Percentiles rank a stretch among this genome's conserved stretches.
Conservation (phyloP, 2,329 filamentous ascomycete genomes). For the Xylariaceae sp. region DNA sequence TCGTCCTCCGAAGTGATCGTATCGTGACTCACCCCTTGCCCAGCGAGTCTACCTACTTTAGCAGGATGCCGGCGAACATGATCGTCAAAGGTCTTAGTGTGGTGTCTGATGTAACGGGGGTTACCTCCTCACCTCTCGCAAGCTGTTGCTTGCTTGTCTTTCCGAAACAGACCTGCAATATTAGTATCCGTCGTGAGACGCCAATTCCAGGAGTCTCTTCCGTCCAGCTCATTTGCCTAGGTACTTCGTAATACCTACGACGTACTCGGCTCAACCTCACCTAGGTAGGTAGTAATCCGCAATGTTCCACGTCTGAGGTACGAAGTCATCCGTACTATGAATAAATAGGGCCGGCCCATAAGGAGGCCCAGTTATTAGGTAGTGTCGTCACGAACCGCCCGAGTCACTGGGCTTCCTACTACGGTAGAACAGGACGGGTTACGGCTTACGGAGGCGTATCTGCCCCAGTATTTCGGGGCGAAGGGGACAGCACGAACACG, state of each 20-base stretch:
- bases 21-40: constrained; percentile 7
- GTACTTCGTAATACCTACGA: no score
- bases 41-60: background rate
- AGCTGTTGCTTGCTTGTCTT: background rate
- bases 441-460: constrained; percentile 5
- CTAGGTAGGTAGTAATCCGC: background rate
- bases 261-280: constrained; percentile 2
- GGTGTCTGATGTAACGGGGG: constrained; percentile 2
- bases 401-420: constrained; percentile 16
- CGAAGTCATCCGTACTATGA: no score
- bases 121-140: constrained; percentile 3
- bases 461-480: constrained; percentile 18
- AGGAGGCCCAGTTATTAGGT: background rate
- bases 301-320: no score
- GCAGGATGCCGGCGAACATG: constrained; percentile 1
- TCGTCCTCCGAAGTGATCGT: constrained; percentile 5
- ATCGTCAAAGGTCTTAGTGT: background rate
- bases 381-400: background rate
- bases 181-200: background rate
- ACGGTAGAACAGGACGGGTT: constrained; percentile 15
- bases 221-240: background rate
- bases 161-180: background rate
- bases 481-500: constrained; percentile 5
- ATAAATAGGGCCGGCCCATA: no score
- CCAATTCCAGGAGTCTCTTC: constrained; percentile 2